These are phyloP conservation scores for Ogataea salicorniae DNA, from an alignment of 805 yeast species.

Conservation along the genomic window DNA sequence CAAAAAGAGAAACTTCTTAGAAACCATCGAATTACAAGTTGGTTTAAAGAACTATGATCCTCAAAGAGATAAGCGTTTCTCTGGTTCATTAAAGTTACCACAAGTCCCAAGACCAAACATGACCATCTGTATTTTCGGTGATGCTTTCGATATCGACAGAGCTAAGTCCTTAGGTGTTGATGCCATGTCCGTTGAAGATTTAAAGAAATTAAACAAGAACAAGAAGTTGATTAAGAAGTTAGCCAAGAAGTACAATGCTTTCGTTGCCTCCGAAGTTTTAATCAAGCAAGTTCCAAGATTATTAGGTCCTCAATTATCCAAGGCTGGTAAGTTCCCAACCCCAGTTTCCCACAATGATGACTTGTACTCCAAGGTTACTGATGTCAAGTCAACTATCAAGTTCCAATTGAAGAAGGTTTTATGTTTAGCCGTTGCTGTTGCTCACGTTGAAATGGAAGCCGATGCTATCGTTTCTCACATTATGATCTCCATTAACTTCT, in stretches of 20 bases:
- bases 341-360: conserved; percentile 99
- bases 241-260: conserved; percentile 99
- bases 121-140: conserved; percentile 99
- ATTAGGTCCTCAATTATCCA: conserved; percentile 99
- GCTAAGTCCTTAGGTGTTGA: conserved; percentile 99
- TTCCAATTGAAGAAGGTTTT: conserved; percentile 99
- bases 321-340: conserved; percentile 99
- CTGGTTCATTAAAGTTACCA: conserved; percentile 98
- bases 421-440: conserved; percentile 99
- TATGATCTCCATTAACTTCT: conserved; percentile 98
- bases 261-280: conserved; percentile 98
- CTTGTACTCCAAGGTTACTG: conserved; percentile 90
- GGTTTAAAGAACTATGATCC: conserved; percentile 99
- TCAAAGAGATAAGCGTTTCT: conserved; percentile 99
- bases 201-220: conserved; percentile 99
- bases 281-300: conserved; percentile 99
- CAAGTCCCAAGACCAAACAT: conserved; percentile 99
- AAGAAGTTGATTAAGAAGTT: conserved; percentile 99
- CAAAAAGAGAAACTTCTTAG: conserved; percentile 99
- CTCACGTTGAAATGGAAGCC: conserved; percentile 99
- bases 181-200: conserved; percentile 99
- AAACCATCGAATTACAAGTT: conserved; percentile 99
- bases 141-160: conserved; percentile 99
- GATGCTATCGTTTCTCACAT: conserved; percentile 94
- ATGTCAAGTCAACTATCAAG: conserved; percentile 99